A percentile compares a stretch with the other conserved stretches of the same genome.
Evolutionary conservation across 1,284 basidiomycete species (phyloP).

Genomic region (Tranzscheliella williamsii): DNA sequence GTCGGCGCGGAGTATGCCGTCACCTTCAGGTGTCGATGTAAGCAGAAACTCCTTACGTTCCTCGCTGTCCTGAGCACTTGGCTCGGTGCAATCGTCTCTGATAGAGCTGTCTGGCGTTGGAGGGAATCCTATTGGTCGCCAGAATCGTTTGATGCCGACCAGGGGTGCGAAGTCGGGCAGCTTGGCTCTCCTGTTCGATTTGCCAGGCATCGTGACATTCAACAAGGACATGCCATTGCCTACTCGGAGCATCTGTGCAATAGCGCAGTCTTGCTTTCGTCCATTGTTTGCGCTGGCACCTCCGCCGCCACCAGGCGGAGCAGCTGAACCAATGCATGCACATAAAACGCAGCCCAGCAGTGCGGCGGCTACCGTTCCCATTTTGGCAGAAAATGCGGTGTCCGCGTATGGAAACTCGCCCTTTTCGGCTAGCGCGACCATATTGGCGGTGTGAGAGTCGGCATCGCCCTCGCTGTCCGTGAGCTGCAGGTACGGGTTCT

Average conservation of each 20-base stretch:
- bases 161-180: conserved; percentile 52
- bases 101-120: conserved; percentile 28
- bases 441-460: conserved; percentile 30
- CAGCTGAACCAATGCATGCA: conserved; percentile 53
- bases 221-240: conserved; percentile 57
- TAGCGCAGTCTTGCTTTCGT: conserved; percentile 57
- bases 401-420: conserved; percentile 57
- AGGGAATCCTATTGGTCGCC: conserved; percentile 38
- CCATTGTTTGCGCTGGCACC: conserved; percentile 50
- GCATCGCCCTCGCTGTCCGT: conserved; percentile 12
- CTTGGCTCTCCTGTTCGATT: conserved; percentile 37
- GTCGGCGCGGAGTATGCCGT: neutral
- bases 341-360: conserved; percentile 53
- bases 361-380: conserved; percentile 48
- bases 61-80: neutral
- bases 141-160: conserved; percentile 47
- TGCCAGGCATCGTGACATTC: conserved; percentile 48
- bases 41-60: neutral
- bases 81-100: conserved; percentile 5
- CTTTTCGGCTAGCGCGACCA: conserved; percentile 40
- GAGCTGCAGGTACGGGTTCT: conserved; percentile 59
- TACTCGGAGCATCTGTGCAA: conserved; percentile 58
- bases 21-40: neutral
- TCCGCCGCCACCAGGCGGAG: conserved; percentile 45
- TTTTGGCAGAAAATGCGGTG: conserved; percentile 51